Percentiles rank a stretch among this genome's conserved stretches.
Conservation (phyloP, 2,329 filamentous ascomycete species). For the Xylaria polymorpha region DNA sequence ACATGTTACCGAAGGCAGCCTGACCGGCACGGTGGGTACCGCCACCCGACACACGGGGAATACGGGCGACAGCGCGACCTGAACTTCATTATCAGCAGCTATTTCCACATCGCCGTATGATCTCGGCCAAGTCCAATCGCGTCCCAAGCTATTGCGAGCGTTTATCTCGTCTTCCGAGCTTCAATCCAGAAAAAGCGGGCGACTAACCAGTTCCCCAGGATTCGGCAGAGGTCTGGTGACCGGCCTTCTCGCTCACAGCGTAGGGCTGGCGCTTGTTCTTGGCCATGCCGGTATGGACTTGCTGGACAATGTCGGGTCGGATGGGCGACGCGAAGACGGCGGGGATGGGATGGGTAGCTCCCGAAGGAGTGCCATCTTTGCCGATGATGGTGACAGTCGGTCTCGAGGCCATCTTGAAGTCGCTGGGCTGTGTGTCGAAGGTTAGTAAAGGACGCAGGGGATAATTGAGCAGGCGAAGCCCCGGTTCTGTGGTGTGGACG, state of each 20-base stretch:
- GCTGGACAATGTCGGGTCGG: slow-evolving; percentile 98
- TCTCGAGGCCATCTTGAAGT: slow-evolving; percentile 85
- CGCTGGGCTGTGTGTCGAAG: slow-evolving; percentile 41
- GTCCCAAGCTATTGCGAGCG: background rate
- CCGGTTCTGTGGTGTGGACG: slow-evolving; percentile 18
- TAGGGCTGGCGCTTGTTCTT: slow-evolving; percentile 99
- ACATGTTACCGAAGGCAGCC: slow-evolving; percentile 99
- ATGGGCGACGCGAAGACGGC: slow-evolving; percentile 98
- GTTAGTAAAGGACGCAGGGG: slow-evolving; percentile 37
- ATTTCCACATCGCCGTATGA: slow-evolving; percentile 12
- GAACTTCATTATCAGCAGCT: slow-evolving; percentile 38
- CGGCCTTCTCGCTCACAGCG: slow-evolving; percentile 99
- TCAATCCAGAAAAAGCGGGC: slow-evolving; percentile 29
- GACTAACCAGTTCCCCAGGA: slow-evolving; percentile 98
- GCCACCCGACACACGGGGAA: slow-evolving; percentile 99
- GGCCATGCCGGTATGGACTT: slow-evolving; percentile 98
- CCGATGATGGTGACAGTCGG: slow-evolving; percentile 97
- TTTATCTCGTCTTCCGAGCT: background rate
- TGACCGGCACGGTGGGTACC: slow-evolving; percentile 99
- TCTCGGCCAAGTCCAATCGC: slow-evolving; percentile 6
- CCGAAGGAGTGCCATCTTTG: slow-evolving; percentile 93
- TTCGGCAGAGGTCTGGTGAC: slow-evolving; percentile 99
- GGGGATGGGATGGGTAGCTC: slow-evolving; percentile 90
- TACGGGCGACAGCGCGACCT: slow-evolving; percentile 99
- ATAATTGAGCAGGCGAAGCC: slow-evolving; percentile 10